A percentile compares a stretch with the other conserved stretches of the same genome.
These are phyloP conservation scores for Thermochaetoides dissita DNA, from an alignment of 2,329 filamentous ascomycete genomes.

Conservation along the genomic window DNA sequence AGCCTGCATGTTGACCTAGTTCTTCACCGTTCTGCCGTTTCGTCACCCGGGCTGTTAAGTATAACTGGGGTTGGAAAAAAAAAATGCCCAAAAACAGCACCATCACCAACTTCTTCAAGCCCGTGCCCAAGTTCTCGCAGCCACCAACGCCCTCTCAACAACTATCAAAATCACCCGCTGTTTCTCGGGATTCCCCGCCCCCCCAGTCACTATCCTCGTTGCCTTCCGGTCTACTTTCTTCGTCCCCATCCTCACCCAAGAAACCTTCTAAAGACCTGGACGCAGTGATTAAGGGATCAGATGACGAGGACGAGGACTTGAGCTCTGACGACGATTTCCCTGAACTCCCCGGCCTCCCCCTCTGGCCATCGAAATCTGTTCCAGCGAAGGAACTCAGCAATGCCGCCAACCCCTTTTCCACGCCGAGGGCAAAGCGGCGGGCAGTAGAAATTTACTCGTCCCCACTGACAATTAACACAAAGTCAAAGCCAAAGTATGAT, in stretches of 20 bases:
- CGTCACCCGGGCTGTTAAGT: not conserved
- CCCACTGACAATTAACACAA: constrained; percentile 35
- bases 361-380: too few relatives aligned
- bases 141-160: constrained; percentile 1
- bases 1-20: too few relatives aligned
- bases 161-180: not conserved
- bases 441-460: constrained; percentile 28
- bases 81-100: constrained; percentile 19
- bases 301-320: constrained; percentile 53
- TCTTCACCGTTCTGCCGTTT: not conserved
- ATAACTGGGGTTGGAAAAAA: not conserved
- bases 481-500: constrained; percentile 51
- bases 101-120: constrained; percentile 28
- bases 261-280: constrained; percentile 28
- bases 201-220: constrained; percentile 4
- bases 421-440: constrained; percentile 33
- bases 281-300: constrained; percentile 53
- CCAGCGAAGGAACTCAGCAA: not conserved
- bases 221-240: constrained; percentile 7
- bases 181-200: not conserved
- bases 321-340: constrained; percentile 40
- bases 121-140: constrained; percentile 10
- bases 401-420: constrained; percentile 19
- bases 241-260: constrained; percentile 14
- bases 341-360: constrained; percentile 23